Base-by-base conservation (phyloP, 257 asterid genomes). In the Plectranthus barbatus region DNA sequence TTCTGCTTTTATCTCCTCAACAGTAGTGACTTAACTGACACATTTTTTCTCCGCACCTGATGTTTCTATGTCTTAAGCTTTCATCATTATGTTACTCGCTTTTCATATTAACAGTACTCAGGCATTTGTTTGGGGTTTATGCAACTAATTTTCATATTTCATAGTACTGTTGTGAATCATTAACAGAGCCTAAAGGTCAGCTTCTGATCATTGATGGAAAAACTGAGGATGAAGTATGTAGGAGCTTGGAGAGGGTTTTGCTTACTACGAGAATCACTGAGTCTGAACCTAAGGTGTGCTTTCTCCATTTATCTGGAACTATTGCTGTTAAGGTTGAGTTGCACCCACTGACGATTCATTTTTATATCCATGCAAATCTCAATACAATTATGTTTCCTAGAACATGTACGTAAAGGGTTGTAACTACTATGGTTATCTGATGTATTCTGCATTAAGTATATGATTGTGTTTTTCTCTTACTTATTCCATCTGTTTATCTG, bases 171-270 rank as follows among this genome's bases (percentile, higher is more conserved):
- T 62, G 48, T 18, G 17, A 67, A 72, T 45, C 85, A 50, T 75
- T 69, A 72, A 71, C 88, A 93, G 99, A 83, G 77, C 99, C 99
- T 58, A 93, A 88, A 79, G 99, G 99, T 59, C 99, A 93, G 90
- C 96, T 93, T 79, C 77, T 93, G 82, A 69, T 87, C 74, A 80
- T 93, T 64, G 87, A 83, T 73, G 99, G 99, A 58, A 90, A 86
- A 81, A 89, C 95, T 57, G 88, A 84, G 75, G 99, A 87, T 72
- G 99, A 90, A 83, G 97, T 93, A 71, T 67, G 78, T 65, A 81
- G 82, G 83, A 87, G 88, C 77, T 83, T 93, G 40, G 97, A 93
- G 86, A 82, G 97, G 69, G 97, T 93, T 75, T 83, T 90, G 72
- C 93, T 90, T 71, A 93, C 99, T n/a, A 83, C 90, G 87, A 87